phyloP scores from a whole-genome alignment of 2,329 filamentous ascomycete species.

The Fusarium sp. region DNA sequence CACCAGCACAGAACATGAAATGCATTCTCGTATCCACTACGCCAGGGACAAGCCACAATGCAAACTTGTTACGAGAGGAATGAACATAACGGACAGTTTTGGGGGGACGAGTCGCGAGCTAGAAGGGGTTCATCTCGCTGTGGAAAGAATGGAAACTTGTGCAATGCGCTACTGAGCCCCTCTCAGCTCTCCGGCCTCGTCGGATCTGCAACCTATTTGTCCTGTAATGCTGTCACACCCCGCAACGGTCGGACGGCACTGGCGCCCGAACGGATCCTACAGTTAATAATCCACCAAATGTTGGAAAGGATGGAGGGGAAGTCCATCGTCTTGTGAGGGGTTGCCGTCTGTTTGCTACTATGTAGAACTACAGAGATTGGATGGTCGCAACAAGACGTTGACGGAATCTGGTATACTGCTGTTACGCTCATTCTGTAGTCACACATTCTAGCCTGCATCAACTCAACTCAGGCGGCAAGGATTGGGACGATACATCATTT shows the following conservation, averaged over 20 bases:
- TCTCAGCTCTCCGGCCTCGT: constrained; percentile 35
- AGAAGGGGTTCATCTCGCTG: constrained; percentile 36
- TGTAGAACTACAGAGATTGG: not conserved
- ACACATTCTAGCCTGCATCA: not conserved
- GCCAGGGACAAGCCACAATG: constrained; percentile 13
- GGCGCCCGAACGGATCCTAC: constrained; percentile 40
- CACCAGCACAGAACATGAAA: not conserved
- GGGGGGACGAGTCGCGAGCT: constrained; percentile 22
- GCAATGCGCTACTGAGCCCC: constrained; percentile 30
- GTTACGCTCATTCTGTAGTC: not conserved
- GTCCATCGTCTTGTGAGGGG: constrained; percentile 24
- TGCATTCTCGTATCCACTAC: constrained; percentile 30
- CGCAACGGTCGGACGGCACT: constrained; percentile 44
- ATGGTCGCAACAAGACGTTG: constrained; percentile 7
- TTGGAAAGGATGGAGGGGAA: constrained; percentile 22
- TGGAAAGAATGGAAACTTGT: constrained; percentile 39
- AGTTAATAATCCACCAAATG: constrained; percentile 23
- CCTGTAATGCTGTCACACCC: constrained; percentile 37
- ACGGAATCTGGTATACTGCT: not conserved
- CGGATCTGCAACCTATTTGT: constrained; percentile 45
- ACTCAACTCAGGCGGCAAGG: constrained; percentile 4
- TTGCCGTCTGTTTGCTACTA: constrained; percentile 6
- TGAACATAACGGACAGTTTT: constrained; percentile 9
- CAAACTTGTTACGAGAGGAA: constrained; percentile 19
- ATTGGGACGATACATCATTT: not conserved